A percentile compares a stretch with the other conserved stretches of the same genome.
These are phyloP conservation scores for Coemansia guatemalensis DNA, from an alignment of 192 early-diverging fungal genomes.

Conservation along the genomic window DNA sequence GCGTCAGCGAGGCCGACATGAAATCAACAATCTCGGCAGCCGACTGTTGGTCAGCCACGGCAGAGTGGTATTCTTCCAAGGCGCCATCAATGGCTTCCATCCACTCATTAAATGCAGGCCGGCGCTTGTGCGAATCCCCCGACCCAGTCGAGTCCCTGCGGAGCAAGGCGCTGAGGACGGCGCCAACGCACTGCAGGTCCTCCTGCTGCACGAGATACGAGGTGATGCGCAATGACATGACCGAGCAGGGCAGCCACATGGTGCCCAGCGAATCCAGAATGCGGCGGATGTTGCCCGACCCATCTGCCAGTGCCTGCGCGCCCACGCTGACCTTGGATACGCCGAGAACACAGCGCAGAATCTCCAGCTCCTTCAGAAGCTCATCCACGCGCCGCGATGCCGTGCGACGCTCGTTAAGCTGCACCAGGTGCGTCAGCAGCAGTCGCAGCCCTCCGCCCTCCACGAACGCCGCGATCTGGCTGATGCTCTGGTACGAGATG, in stretches of 20 bases:
- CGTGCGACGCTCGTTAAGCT: slow-evolving; percentile 35
- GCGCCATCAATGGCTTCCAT: slow-evolving; percentile 43
- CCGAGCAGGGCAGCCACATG: slow-evolving; percentile 36
- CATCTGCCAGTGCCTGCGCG: slow-evolving; percentile 18
- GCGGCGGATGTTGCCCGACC: slow-evolving; percentile 18
- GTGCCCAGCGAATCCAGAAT: slow-evolving; percentile 42
- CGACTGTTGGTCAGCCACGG: slow-evolving; percentile 6
- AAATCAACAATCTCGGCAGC: slow-evolving; percentile 26
- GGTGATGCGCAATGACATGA: slow-evolving; percentile 34
- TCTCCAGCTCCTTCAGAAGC: slow-evolving; percentile 44
- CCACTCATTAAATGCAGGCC: slow-evolving; percentile 43
- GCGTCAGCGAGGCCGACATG: slow-evolving; percentile 25
- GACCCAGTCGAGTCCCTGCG: slow-evolving; percentile 22
- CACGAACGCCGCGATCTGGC: slow-evolving; percentile 41
- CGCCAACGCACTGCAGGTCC: slow-evolving; percentile 12
- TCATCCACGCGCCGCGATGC: slow-evolving; percentile 38
- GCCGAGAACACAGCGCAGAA: slow-evolving; percentile 42
- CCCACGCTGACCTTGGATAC: slow-evolving; percentile 32
- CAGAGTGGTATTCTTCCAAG: slow-evolving; percentile 21
- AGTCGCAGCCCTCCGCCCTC: slow-evolving; percentile 44
- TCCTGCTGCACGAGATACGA: slow-evolving; percentile 31
- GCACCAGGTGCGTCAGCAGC: slow-evolving; percentile 39
- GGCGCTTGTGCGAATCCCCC: slow-evolving; percentile 11
- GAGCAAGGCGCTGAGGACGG: slow-evolving; percentile 28
- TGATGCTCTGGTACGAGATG: slow-evolving; percentile 44